Evolutionary conservation across 1,284 basidiomycete genomes (phyloP), one percentile per base, ranked within the genome.

Genomic region (Gymnopus androsaceus): DNA sequence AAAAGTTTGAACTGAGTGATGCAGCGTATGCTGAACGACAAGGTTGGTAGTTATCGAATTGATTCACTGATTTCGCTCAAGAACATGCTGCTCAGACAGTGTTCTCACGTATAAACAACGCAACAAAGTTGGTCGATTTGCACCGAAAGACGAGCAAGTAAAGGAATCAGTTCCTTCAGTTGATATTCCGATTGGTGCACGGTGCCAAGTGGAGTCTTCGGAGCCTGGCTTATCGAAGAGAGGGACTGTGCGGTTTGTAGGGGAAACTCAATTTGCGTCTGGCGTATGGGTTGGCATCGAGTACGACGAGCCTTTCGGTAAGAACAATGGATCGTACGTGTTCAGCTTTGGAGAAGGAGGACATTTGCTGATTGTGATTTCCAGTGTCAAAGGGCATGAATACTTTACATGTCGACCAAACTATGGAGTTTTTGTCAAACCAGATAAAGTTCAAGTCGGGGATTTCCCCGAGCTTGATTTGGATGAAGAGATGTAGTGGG

Each of bases 241-340:
- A 25, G 96, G 96, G 0, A 88, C 87, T 0, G 85, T 99, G 21
- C 79, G 87, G 8, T 99, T 88, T 65, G 86, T 95, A 11, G 97
- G 97, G 0, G 68, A 75, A 25, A 93, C 95, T 0, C 77, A 81
- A 52, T 97, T 98, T 66, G 85, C 85, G 31, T 84, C 79, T 12
- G 88, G 88, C 0, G 68, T 83, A 0, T 98, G 96, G 96, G 82
- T 98, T 2, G 97, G 96, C 0, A 79, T 99, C 6, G 92, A 97
- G 71, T 93, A 96, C 65, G 97, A 99, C 68, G 97, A 98, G 67
- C 96, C 97, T 1, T 81, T 94, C 11, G 95, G 96, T 11, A 98
- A 95, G 75, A 95, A 96, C 61, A 91, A 98, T 69, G 96, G 96
- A 62, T 87, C 87, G 92, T 95, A 70, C 76, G 92, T 84, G 25